Conservation (phyloP, 2,329 filamentous ascomycete species). For the Ophidiomyces ophidiicola region DNA sequence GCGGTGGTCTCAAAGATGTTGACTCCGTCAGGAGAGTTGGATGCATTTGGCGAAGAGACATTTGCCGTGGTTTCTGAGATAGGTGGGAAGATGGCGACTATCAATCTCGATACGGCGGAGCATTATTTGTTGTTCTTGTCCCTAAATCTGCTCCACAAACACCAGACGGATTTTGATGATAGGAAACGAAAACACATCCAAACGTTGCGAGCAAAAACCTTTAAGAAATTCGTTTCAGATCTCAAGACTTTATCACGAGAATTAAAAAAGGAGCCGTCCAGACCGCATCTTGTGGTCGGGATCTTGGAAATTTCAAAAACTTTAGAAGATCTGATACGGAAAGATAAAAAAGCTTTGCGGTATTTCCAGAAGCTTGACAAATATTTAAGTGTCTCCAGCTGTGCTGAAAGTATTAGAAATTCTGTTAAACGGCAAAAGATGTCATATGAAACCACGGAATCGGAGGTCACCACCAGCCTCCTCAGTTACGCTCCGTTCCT, state of each 20-base stretch:
- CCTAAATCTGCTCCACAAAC: slow-evolving; percentile 25
- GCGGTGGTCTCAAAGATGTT: slow-evolving; percentile 27
- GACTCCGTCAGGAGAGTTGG: slow-evolving; percentile 25
- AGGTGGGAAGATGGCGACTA: slow-evolving; percentile 22
- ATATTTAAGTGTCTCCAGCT: slow-evolving; percentile 25
- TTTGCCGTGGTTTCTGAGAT: slow-evolving; percentile 24
- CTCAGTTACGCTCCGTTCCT: slow-evolving; percentile 25
- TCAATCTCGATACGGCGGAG: slow-evolving; percentile 27
- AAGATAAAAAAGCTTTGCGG: slow-evolving; percentile 26
- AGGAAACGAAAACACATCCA: slow-evolving; percentile 23
- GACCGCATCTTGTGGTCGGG: slow-evolving; percentile 27
- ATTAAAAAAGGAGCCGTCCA: slow-evolving; percentile 23
- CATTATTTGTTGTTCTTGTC: slow-evolving; percentile 28
- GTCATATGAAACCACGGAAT: slow-evolving; percentile 19
- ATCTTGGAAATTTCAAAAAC: slow-evolving; percentile 30
- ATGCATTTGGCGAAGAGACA: slow-evolving; percentile 26
- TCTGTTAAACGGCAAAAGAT: slow-evolving; percentile 27
- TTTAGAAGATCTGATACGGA: slow-evolving; percentile 28
- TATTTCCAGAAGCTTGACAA: slow-evolving; percentile 27
- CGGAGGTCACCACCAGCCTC: slow-evolving; percentile 5
- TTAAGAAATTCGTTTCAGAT: slow-evolving; percentile 25
- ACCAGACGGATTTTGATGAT: slow-evolving; percentile 23
- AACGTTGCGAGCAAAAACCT: slow-evolving; percentile 25
- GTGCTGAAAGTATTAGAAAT: slow-evolving; percentile 20
- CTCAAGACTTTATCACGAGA: slow-evolving; percentile 27